Evolutionary conservation across 768 basidiomycete genomes (phyloP), one percentile per base, ranked within the genome.

Genomic region (Chalciporus pseudorubinellus): DNA sequence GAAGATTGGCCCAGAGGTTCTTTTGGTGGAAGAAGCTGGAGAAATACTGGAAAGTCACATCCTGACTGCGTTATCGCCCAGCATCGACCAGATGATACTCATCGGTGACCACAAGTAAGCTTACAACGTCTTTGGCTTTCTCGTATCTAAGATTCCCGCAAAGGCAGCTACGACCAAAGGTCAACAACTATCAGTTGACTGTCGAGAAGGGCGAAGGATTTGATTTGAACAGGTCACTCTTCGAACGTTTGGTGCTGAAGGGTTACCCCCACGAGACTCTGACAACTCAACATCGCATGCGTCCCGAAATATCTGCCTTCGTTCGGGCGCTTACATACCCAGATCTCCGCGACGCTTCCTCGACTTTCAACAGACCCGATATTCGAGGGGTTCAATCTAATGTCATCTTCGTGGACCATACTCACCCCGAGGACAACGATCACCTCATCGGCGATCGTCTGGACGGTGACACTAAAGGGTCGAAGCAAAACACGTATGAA

Each of bases 91-190:
- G 44, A 59, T 87, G 45, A 78, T 87, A 53, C 69, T 87, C 3
- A 87, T 87, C 40, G 85, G 85, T 0, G 85, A 88, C 58, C 85
- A 87, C 65, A 80, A 87, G 85, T 87, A 68, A 0, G 59, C 48
- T n/a, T 28, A 38, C 16, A 3, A 21, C 8, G 1, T 48, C 3
- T 19, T 20, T 28, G 6, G 18, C 18, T 11, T 19, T 20, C 43
- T n/a, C 0, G 3, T 31, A 10, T 33, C 43, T 42, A 31, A 52
- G 3, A 13, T 31, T 8, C 45, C 21, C 14, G 19, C 12, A 4
- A 38, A 87, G 85, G 62, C 85, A 88, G 66, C 65, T 87, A 4
- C 83, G 86, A 3, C 86, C 86, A 0, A 88, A 87, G 61, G 81
- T 87, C 53, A 84, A 85, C 53, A 77, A 80, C 46, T 88, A 87